phyloP scores from a whole-genome alignment of 306 rosid species.

The Medicago arabica region DNA sequence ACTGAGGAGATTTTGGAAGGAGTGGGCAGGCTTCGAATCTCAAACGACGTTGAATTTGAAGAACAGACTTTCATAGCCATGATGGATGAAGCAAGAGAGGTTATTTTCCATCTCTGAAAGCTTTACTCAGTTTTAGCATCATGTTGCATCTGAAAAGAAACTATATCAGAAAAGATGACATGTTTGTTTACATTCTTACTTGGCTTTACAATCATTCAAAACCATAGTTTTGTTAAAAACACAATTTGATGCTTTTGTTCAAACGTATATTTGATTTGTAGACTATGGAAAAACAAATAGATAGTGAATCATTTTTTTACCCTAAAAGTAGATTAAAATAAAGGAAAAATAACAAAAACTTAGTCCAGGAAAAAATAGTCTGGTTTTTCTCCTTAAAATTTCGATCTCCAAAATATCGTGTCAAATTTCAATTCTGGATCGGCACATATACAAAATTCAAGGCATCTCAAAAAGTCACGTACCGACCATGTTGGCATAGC shows the following conservation, averaged over 20 bases:
- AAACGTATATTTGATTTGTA: too few relatives aligned
- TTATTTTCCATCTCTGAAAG: constrained; percentile 46
- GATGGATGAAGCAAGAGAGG: constrained; percentile 91
- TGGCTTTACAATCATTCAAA: neutral
- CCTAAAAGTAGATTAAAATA: too few relatives aligned
- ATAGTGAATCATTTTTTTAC: too few relatives aligned
- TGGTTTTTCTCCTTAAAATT: too few relatives aligned
- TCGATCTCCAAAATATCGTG: neutral
- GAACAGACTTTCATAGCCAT: constrained; percentile 82
- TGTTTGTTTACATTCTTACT: neutral
- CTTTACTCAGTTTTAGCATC: constrained; percentile 1
- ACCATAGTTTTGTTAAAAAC: too few relatives aligned
- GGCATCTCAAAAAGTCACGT: too few relatives aligned
- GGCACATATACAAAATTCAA: too few relatives aligned
- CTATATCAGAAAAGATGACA: neutral
- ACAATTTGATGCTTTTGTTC: neutral
- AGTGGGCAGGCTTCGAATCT: constrained; percentile 76
- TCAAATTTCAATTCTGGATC: neutral
- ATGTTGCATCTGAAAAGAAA: constrained; percentile 38
- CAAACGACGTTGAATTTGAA: constrained; percentile 86
- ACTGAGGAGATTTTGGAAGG: constrained; percentile 96
- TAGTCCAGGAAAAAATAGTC: too few relatives aligned
- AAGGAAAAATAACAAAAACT: too few relatives aligned
- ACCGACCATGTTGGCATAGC: neutral
- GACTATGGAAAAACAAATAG: too few relatives aligned